Conservation (phyloP, 805 yeast genomes). For the Saccharomyces eubayanus region DNA sequence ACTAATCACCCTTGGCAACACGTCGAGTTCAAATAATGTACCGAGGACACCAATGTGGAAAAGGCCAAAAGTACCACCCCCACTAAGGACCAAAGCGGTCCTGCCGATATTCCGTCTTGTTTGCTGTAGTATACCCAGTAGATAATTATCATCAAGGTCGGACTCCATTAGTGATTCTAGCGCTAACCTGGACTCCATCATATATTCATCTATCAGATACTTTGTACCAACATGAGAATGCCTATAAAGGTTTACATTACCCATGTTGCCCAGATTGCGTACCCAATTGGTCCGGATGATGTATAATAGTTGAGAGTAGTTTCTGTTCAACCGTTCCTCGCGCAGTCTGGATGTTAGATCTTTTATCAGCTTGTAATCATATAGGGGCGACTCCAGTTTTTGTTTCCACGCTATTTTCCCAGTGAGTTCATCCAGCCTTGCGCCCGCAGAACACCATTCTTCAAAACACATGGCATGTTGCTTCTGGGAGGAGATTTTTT, state of each 20-base stretch:
- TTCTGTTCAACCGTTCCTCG: conserved; percentile 49
- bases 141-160: conserved; percentile 54
- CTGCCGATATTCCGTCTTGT: conserved; percentile 86
- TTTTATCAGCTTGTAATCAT: conserved; percentile 59
- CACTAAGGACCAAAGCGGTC: conserved; percentile 83
- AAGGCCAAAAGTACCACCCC: conserved; percentile 89
- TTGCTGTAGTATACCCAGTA: conserved; percentile 71
- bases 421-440: conserved; percentile 54
- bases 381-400: conserved; percentile 48
- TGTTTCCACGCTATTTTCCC: conserved; percentile 66
- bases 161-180: conserved; percentile 24
- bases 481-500: conserved; percentile 31
- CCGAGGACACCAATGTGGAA: conserved; percentile 85
- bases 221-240: conserved; percentile 84
- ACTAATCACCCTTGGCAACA: conserved; percentile 77
- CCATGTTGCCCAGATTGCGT: conserved; percentile 80
- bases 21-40: conserved; percentile 59
- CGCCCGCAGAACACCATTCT: conserved; percentile 61
- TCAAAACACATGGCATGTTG: conserved; percentile 43
- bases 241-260: conserved; percentile 65
- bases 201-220: conserved; percentile 67
- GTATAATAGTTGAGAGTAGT: conserved; percentile 55
- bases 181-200: conserved; percentile 58
- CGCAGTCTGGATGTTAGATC: conserved; percentile 46
- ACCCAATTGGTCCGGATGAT: conserved; percentile 78